A percentile compares a stretch with the other conserved stretches of the same genome.
Evolutionary conservation across 2,329 filamentous ascomycete genomes (phyloP).

Genomic region (Polytolypa hystricis): DNA sequence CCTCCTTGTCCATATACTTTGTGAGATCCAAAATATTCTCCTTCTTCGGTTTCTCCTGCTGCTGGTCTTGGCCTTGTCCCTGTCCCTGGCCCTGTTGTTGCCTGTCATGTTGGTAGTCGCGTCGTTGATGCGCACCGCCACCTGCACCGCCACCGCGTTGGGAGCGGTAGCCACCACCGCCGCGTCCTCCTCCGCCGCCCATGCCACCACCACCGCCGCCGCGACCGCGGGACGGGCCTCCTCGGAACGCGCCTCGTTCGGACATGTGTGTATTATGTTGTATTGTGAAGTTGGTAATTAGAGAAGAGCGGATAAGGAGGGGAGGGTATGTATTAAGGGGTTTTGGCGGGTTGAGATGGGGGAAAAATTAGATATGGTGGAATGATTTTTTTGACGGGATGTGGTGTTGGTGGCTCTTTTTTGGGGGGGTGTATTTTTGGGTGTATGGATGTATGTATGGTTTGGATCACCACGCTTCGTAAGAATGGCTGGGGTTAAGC

Average conservation of each 20-base stretch:
- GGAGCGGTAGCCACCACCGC: conserved; percentile 27
- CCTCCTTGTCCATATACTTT: conserved; percentile 96
- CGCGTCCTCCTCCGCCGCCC: conserved; percentile 31
- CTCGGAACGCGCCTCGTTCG: conserved; percentile 45
- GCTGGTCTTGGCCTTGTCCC: conserved; percentile 32
- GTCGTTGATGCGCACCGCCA: conserved; percentile 33
- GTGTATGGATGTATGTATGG: too few species aligned
- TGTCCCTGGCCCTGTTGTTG: conserved; percentile 45
- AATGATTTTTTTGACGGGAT: not conserved
- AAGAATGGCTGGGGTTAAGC: too few species aligned
- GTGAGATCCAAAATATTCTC: conserved; percentile 93
- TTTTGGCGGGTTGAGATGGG: not conserved
- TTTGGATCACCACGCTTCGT: too few species aligned
- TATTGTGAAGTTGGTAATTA: not conserved
- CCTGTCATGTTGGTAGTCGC: conserved; percentile 36
- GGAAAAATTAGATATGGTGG: not conserved
- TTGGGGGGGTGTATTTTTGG: too few species aligned
- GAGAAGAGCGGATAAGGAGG: not conserved
- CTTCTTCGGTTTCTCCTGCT: conserved; percentile 78
- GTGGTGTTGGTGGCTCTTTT: not conserved
- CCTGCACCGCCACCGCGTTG: conserved; percentile 35
- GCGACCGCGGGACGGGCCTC: conserved; percentile 36
- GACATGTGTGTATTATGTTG: conserved; percentile 23
- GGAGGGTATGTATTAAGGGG: not conserved
- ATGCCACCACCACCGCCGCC: conserved; percentile 33